Percentiles rank a stretch among this genome's conserved stretches.
Evolutionary conservation across 2,329 filamentous ascomycete genomes (phyloP).

Genomic region (Penicillium sp.): DNA sequence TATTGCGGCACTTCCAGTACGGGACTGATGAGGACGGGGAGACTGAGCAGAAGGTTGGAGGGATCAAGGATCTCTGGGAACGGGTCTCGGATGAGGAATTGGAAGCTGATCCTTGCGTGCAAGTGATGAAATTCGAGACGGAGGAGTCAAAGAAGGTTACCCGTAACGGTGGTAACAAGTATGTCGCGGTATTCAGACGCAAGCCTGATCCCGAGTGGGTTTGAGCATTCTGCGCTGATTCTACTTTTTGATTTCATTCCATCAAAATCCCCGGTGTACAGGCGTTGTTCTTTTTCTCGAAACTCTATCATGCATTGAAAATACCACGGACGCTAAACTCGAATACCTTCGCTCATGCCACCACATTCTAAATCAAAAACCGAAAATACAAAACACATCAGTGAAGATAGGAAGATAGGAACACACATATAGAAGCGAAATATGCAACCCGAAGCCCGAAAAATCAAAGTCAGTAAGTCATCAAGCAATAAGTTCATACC

Average conservation of each 20-base stretch:
- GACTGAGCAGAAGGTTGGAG: conserved; percentile 69
- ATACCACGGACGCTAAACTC: conserved; percentile 10
- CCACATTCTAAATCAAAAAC: conserved; percentile 1
- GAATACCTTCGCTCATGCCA: conserved; percentile 8
- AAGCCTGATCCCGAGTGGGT: conserved; percentile 75
- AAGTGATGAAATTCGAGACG: conserved; percentile 70
- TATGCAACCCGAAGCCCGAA: conserved; percentile 10
- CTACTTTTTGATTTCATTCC: background rate
- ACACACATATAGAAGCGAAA: conserved; percentile 8
- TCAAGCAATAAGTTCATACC: conserved; percentile 17
- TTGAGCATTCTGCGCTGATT: background rate
- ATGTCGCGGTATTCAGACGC: conserved; percentile 82
- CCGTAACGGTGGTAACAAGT: conserved; percentile 86
- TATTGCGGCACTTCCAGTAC: conserved; percentile 78
- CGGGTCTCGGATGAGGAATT: conserved; percentile 60
- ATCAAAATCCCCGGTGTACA: conserved; percentile 11
- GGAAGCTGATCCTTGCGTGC: conserved; percentile 58
- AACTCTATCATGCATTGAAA: conserved; percentile 18
- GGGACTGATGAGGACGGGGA: conserved; percentile 60
- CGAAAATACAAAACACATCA: background rate
- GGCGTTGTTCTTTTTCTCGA: conserved; percentile 13
- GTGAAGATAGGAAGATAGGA: background rate
- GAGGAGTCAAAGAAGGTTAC: conserved; percentile 97
- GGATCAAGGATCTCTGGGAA: conserved; percentile 65
- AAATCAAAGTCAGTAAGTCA: conserved; percentile 14